These are phyloP conservation scores for Pigoraptor vietnamica DNA, from an alignment of 78 protist genomes.

Conservation along the genomic window DNA sequence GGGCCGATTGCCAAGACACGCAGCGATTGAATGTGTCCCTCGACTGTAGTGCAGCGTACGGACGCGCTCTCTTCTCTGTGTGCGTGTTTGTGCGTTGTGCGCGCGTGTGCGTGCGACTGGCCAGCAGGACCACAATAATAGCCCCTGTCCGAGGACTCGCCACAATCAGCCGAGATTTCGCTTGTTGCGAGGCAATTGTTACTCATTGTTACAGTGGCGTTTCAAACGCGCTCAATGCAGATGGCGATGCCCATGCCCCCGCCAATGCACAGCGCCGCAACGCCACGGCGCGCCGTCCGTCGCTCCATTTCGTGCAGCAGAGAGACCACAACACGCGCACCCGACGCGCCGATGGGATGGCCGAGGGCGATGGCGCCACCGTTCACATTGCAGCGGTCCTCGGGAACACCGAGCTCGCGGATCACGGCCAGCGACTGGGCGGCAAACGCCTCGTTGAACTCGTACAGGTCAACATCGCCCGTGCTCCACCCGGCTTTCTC, in stretches of 20 bases:
- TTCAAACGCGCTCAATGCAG: conserved; percentile 37
- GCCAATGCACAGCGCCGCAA: conserved; percentile 72
- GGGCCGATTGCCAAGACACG: no score
- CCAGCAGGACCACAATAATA: no score
- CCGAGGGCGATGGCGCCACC: conserved; percentile 88
- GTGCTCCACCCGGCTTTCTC: background rate
- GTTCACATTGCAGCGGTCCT: conserved; percentile 28
- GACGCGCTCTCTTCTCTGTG: no score
- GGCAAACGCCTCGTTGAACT: conserved; percentile 84
- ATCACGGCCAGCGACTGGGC: conserved; percentile 46
- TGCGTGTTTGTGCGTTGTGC: no score
- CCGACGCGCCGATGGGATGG: conserved; percentile 82
- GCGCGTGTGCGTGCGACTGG: no score
- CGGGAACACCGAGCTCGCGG: background rate
- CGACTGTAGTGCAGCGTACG: no score
- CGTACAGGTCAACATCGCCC: conserved; percentile 8
- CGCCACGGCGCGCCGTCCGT: conserved; percentile 1
- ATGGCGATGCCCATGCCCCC: conserved; percentile 80
- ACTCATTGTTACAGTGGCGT: background rate
- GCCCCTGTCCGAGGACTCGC: no score
- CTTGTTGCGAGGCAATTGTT: no score
- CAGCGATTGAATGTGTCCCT: no score
- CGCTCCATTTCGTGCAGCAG: conserved; percentile 36
- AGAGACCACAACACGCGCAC: conserved; percentile 51
- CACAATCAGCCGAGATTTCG: no score